Base-by-base conservation (phyloP, 2,329 filamentous ascomycete species). In the Bipolaris gigantea region DNA sequence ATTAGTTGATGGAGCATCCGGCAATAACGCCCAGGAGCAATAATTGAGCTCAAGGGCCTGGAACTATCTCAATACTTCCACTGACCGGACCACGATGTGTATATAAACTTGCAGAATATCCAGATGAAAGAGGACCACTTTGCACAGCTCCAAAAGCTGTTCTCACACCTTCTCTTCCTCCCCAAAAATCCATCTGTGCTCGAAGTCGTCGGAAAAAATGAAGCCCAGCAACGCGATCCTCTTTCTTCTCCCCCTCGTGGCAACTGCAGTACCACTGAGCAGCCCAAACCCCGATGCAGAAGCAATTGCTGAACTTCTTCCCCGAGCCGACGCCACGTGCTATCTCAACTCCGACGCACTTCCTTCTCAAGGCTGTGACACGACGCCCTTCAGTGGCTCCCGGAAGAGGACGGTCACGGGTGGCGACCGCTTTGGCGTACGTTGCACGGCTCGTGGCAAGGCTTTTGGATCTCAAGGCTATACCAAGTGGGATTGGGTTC, bases 301-400 rank as follows among this genome's bases (percentile, higher is more conserved):
- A 15, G 36, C 36, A 5, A 11, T 39, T 21, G 16, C 16, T 13
- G 18, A 38, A n/a, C 44, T 47, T 3, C 6, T 21, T 1, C 44
- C 44, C 1, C 13, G 33, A 16, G 45, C 35, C 11, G 42, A 45
- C 16, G 33, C 18, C 11, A 5, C 23, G 8, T 48, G 45, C 36
- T 48, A 16, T 16, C 46, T 48, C 46, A 21, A 40, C 5, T 40
- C 46, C 8, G 46, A 52, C 6, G 50, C 50, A 2, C 27, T 52
- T 5, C 27, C 41, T 4, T 43, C 50, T n/a, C 43, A 47, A 5
- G 50, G 50, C 21, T 52, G 50, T 27, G 43, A 47, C 21, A 41
- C 25, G 16, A 47, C 43, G 1, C 43, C 50, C n/a, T 41, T 47
- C 4, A 47, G 43, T 27, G 35, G 34, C 5, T 9, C 5, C 0